phyloP scores from a whole-genome alignment of 768 basidiomycete genomes.

The Boletales sp. region DNA sequence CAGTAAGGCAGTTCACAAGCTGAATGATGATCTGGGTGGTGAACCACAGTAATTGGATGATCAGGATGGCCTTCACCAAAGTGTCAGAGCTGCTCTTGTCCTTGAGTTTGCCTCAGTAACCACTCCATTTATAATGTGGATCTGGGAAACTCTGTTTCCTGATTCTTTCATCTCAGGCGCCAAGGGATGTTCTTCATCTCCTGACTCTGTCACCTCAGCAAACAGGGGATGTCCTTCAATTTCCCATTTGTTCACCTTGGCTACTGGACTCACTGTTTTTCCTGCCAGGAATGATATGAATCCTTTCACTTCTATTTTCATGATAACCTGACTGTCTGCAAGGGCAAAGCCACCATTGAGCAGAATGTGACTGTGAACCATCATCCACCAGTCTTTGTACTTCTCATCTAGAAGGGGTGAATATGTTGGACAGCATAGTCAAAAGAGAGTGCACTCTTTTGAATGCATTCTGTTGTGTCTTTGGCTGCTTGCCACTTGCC shows the following conservation, averaged over 20 bases:
- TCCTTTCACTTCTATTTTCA: not conserved
- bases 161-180: no score
- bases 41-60: slow-evolving; percentile 2
- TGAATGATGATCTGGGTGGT: not conserved
- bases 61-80: not conserved
- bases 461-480: not conserved
- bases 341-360: not conserved
- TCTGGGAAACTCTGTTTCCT: no score
- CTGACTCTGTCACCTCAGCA: no score
- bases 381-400: not conserved
- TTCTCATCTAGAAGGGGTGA: not conserved
- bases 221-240: no score
- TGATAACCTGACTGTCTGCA: not conserved
- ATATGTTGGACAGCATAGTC: no score
- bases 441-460: not conserved
- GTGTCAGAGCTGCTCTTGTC: not conserved
- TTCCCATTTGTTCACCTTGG: no score
- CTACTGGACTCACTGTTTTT: no score
- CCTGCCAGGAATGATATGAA: not conserved
- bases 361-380: not conserved
- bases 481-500: not conserved
- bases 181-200: no score
- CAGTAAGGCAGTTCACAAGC: not conserved
- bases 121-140: not conserved
- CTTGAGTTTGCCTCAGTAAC: not conserved